Conservation (phyloP, 1,284 basidiomycete genomes). For the Inonotus obliquus region DNA sequence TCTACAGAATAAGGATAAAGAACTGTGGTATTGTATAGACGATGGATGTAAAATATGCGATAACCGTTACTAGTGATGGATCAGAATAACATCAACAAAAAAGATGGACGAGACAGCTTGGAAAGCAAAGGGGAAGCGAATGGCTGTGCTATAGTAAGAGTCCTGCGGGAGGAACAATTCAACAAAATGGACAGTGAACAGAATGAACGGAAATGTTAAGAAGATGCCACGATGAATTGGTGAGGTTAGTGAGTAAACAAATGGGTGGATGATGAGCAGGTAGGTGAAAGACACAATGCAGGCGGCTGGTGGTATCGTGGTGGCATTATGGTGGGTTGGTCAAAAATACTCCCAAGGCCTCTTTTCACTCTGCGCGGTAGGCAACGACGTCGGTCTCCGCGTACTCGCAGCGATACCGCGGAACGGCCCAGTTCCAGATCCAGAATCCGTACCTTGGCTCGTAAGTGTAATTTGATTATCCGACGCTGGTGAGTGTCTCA, state of each 20-base stretch:
- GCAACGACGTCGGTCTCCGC: constrained; percentile 12
- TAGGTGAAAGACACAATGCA: no score
- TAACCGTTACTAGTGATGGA: no score
- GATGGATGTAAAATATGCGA: background rate
- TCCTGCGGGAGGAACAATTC: no score
- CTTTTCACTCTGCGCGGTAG: constrained; percentile 6
- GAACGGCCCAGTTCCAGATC: background rate
- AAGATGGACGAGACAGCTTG: background rate
- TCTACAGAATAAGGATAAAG: background rate
- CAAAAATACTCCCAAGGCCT: constrained; percentile 15
- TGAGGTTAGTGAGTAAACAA: no score
- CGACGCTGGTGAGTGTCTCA: constrained; percentile 1
- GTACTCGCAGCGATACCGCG: background rate
- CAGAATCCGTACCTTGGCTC: background rate
- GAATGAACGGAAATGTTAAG: no score
- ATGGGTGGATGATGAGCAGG: no score
- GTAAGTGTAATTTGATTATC: background rate
- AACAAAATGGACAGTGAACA: no score
- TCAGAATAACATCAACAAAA: background rate
- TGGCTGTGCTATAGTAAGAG: no score
- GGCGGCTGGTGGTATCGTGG: background rate
- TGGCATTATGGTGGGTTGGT: background rate
- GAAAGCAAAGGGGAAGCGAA: no score
- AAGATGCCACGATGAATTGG: no score
- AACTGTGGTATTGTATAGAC: background rate